phyloP scores from a whole-genome alignment of 495 filamentous ascomycete genomes.

The Xylona heveae region DNA sequence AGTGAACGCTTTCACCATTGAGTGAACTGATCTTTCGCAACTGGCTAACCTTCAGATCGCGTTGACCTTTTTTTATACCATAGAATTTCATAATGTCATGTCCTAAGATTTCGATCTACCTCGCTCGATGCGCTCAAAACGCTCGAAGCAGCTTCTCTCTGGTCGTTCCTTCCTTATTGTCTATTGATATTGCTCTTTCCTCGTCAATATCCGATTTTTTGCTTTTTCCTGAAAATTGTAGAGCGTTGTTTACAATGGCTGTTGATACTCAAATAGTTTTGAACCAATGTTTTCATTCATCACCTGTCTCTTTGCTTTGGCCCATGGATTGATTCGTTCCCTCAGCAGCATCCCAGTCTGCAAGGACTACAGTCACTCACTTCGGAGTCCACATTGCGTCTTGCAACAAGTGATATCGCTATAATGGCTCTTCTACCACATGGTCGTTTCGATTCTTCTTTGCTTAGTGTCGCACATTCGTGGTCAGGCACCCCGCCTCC shows the following conservation, averaged over 20 bases:
- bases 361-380: background rate
- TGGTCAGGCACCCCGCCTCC: background rate
- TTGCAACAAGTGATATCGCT: background rate
- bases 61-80: too few relatives aligned
- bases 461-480: background rate
- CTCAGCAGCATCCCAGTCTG: background rate
- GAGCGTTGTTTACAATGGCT: background rate
- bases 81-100: too few relatives aligned
- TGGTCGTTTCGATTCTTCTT: slow-evolving; percentile 1
- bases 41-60: too few relatives aligned
- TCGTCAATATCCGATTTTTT: background rate
- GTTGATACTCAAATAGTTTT: background rate
- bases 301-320: background rate
- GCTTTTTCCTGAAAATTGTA: background rate
- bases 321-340: background rate
- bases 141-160: background rate
- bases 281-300: background rate
- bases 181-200: too few relatives aligned
- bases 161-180: background rate
- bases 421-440: background rate
- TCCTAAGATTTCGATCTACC: too few relatives aligned
- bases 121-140: background rate
- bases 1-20: too few relatives aligned
- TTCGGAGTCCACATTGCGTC: background rate
- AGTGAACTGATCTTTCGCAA: too few relatives aligned